phyloP scores from a whole-genome alignment of 108 stramenopile species.

The Pseudonitzschia multistriata region DNA sequence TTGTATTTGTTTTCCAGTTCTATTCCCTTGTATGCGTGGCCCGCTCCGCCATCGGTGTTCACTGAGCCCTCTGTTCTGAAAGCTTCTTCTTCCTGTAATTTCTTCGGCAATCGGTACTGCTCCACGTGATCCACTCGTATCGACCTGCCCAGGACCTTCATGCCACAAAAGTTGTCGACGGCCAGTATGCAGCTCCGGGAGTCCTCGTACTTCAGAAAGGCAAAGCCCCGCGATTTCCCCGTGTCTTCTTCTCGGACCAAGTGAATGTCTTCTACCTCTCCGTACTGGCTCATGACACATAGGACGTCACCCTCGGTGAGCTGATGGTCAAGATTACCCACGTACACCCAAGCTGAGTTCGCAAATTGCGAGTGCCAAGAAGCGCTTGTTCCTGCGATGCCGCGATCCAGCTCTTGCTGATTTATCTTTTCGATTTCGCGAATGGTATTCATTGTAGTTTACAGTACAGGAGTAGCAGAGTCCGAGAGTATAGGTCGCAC shows the following conservation, averaged over 20 bases:
- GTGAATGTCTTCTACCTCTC: constrained; percentile 92
- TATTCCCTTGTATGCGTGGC: constrained; percentile 88
- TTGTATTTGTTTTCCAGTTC: constrained; percentile 71
- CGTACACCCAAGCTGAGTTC: constrained; percentile 94
- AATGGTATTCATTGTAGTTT: constrained; percentile 73
- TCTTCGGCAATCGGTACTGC: constrained; percentile 92
- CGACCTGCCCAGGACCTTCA: constrained; percentile 74
- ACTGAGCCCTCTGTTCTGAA: neutral
- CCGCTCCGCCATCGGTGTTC: constrained; percentile 42
- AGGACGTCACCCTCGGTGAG: constrained; percentile 95
- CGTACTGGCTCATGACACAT: constrained; percentile 92
- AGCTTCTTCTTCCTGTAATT: constrained; percentile 77
- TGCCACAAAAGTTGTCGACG: constrained; percentile 95
- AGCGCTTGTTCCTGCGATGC: constrained; percentile 80
- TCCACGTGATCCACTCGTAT: constrained; percentile 96
- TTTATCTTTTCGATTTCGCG: constrained; percentile 90
- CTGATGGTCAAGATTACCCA: constrained; percentile 83
- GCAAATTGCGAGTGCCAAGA: constrained; percentile 96
- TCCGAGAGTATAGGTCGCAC: neutral
- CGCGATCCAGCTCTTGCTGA: constrained; percentile 82
- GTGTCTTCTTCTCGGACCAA: constrained; percentile 92
- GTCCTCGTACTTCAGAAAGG: constrained; percentile 92
- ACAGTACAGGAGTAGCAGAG: neutral
- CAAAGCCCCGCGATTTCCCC: constrained; percentile 89
- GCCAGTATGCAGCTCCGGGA: constrained; percentile 91